A percentile compares a stretch with the other conserved stretches of the same genome.
Conservation (phyloP, 495 filamentous ascomycete species). For the Neurospora sp. region DNA sequence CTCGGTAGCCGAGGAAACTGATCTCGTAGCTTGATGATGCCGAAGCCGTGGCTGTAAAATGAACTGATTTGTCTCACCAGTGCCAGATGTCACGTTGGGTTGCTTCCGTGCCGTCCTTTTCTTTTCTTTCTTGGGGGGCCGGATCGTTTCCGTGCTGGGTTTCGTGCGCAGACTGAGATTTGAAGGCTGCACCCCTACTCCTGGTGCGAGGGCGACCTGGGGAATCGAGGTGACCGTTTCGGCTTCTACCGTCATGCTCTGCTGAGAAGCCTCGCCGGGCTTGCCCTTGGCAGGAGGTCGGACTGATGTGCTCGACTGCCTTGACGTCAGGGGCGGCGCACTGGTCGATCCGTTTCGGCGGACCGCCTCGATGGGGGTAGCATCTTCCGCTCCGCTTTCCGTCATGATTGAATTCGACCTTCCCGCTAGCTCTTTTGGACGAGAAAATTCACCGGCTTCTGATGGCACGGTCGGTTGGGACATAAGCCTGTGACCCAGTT, state of each 20-base stretch:
- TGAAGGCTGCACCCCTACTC: conserved; percentile 50
- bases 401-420: conserved; percentile 28
- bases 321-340: conserved; percentile 30
- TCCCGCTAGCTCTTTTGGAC: conserved; percentile 20
- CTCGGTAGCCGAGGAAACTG: conserved; percentile 22
- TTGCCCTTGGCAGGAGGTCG: conserved; percentile 42
- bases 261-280: conserved; percentile 62
- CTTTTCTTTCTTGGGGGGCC: conserved; percentile 86
- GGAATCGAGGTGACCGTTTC: conserved; percentile 90
- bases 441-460: conserved; percentile 21
- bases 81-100: conserved; percentile 56
- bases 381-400: conserved; percentile 49
- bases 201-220: conserved; percentile 70
- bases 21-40: conserved; percentile 29
- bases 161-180: conserved; percentile 74
- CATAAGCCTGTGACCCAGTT: conserved; percentile 38
- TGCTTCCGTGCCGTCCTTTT: conserved; percentile 67
- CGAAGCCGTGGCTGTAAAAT: conserved; percentile 12
- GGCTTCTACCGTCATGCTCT: conserved; percentile 96
- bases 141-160: conserved; percentile 85
- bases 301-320: conserved; percentile 34
- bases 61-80: conserved; percentile 48
- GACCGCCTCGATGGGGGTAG: conserved; percentile 16
- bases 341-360: conserved; percentile 22
- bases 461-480: conserved; percentile 29